A percentile compares a stretch with the other conserved stretches of the same genome.
phyloP scores from a whole-genome alignment of 1,284 basidiomycete genomes.

The Cryptococcus wingfieldii region DNA sequence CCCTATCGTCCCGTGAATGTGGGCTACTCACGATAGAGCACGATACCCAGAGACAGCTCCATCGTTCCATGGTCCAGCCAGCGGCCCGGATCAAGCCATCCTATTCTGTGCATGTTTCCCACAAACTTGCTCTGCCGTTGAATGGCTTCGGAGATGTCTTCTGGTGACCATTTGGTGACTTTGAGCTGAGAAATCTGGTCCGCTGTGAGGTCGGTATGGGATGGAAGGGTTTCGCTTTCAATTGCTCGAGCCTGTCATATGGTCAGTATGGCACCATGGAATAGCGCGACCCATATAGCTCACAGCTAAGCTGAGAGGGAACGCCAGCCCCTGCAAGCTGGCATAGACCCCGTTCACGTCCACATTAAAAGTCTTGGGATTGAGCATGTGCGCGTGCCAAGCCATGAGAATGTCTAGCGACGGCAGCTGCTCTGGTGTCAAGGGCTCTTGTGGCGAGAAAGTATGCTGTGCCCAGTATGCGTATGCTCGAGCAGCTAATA shows the following conservation, averaged over 20 bases:
- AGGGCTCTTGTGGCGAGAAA: not conserved
- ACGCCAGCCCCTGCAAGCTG: slow-evolving; percentile 12
- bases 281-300: not conserved
- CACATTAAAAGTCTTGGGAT: slow-evolving; percentile 24
- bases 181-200: not conserved
- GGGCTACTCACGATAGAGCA: slow-evolving; percentile 33
- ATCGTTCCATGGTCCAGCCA: slow-evolving; percentile 13
- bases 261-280: no score
- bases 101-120: slow-evolving; percentile 21
- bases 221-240: not conserved
- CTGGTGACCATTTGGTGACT: slow-evolving; percentile 20
- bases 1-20: not conserved
- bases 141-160: slow-evolving; percentile 30
- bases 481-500: slow-evolving; percentile 4
- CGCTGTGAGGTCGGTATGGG: not conserved
- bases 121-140: slow-evolving; percentile 32
- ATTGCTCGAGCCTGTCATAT: not conserved
- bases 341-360: slow-evolving; percentile 20
- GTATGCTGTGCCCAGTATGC: slow-evolving; percentile 8
- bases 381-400: slow-evolving; percentile 41
- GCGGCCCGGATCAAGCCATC: slow-evolving; percentile 24
- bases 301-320: slow-evolving; percentile 17
- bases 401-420: slow-evolving; percentile 29
- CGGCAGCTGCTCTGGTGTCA: slow-evolving; percentile 17
- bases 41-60: slow-evolving; percentile 30